A percentile compares a stretch with the other conserved stretches of the same genome.
phyloP scores from a whole-genome alignment of 192 early-diverging fungal species.

The Phlyctochytrium bullatum region DNA sequence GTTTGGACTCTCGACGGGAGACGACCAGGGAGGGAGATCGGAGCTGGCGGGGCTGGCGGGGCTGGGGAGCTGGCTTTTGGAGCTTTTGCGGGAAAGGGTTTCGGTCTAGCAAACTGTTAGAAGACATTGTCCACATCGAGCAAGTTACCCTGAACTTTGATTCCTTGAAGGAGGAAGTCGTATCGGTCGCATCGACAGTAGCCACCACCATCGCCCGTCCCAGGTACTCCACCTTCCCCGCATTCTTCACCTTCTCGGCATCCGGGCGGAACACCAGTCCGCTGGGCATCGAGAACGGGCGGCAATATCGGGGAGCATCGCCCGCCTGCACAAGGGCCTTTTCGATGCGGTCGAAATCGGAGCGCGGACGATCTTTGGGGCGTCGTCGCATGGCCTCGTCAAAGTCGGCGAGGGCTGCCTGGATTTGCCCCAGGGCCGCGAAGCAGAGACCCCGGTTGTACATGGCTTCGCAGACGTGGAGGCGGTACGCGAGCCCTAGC shows the following conservation, averaged over 20 bases:
- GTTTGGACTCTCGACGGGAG: too few relatives aligned
- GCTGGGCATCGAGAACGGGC: conserved; percentile 45
- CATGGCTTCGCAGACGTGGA: conserved; percentile 82
- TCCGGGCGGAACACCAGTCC: conserved; percentile 78
- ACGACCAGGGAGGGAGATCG: too few relatives aligned
- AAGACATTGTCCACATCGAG: neutral
- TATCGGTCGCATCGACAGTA: conserved; percentile 55
- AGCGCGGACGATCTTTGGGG: neutral
- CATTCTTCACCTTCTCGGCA: conserved; percentile 79
- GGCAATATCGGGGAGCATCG: conserved; percentile 17
- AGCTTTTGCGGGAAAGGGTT: conserved; percentile 16
- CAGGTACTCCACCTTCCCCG: conserved; percentile 74
- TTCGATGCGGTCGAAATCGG: conserved; percentile 10
- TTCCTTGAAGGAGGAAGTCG: conserved; percentile 60
- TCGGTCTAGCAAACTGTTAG: conserved; percentile 11
- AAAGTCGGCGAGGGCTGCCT: conserved; percentile 70
- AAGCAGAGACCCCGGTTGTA: conserved; percentile 89
- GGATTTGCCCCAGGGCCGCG: conserved; percentile 68
- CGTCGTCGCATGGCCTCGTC: conserved; percentile 44
- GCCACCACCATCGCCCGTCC: conserved; percentile 83
- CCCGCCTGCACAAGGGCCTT: conserved; percentile 6
- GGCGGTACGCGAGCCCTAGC: conserved; percentile 84
- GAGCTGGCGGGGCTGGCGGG: too few relatives aligned
- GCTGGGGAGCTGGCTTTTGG: neutral
- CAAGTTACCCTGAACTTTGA: conserved; percentile 17